Base-by-base conservation (phyloP, 73 alveolate genomes). In the Paramecium tetraurelia region DNA sequence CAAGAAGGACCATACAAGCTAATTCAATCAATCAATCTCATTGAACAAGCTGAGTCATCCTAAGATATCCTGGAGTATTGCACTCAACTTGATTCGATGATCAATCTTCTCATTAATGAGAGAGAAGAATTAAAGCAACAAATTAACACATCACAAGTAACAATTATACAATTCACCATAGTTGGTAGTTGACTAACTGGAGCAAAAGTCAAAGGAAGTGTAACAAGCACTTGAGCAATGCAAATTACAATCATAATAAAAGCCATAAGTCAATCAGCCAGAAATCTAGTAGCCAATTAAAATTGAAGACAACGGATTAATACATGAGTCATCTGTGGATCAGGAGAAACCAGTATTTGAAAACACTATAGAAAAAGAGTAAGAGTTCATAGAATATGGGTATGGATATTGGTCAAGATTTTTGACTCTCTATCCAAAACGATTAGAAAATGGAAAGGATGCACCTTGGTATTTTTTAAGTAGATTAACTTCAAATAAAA, bases 391-490 rank as follows among this genome's bases (percentile, higher is more conserved):
- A 18, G 69, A 53, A 53, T 80, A 80, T 80, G 90, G 90, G 4
- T 80, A 80, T 46, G 75, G 90, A 44, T 80, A n/a, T 80, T 80
- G 90, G 90, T 24, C 21, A 46, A 40, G 90, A 40, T 80, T 80
- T 80, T 44, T 80, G 72, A 80, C 75, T 5, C n/a, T 24, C 16
- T 80, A 44, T 63, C 90, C 90, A 2, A 35, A 27, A 14, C 5
- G 72, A 22, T 46, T 80, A 22, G 38, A 40, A 27, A 80, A 80
- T 44, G 90, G 90, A 10, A 80, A 80, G 29, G 29, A 80, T 80
- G 76, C 70, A 0, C 90, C 90, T 2, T 80, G 90, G 90, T 80
- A 80, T 63, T 80, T 80, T 20, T 24, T 80, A 24, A 40, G 75
- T 22, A 80, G 90, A 46, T 35, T 80, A 27, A 80, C 90, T 3